Evolutionary conservation across 805 yeast genomes (phyloP), one percentile per base, ranked within the genome.

Genomic region (Hanseniaspora hatyaiensis): DNA sequence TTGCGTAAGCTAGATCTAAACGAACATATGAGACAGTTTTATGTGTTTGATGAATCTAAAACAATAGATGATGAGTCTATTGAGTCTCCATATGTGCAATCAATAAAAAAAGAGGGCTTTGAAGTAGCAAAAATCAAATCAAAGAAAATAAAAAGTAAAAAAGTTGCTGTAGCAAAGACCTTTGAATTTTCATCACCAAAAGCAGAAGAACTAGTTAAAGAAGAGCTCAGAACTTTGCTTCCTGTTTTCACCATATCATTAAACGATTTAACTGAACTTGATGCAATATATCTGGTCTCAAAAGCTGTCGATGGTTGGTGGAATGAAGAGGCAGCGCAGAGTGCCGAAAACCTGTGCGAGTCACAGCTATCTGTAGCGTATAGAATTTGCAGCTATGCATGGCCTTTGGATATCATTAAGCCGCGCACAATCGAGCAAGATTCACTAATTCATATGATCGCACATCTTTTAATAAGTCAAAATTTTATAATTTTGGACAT

Each of bases 231-330:
- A 9, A 33, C 50, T 9, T 54, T 64, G 5, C 55, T 54, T 8
- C 40, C 47, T 1, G 51, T 37, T 9, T 52, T 56, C 37, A 52
- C 34, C 13, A 23, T 80, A 2, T 88, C 82, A 61, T 66, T 81
- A 6, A 88, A 81, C 58, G 69, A 71, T 0, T 68, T 71, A 49
- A 59, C 61, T 5, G 75, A 74, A 9, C 53, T 63, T 0, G 70
- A 68, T 28, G 85, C 87, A 0, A 52, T 70, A 6, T 47, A 49
- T 1, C 57, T 71, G 1, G 61, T 71, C 1, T 48, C 56, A 3
- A 42, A 36, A 11, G 72, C 70, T 0, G 57, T 78, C 2, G 36
- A 56, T 0, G 61, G 58, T 3, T 82, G 92, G 92, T 82, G 89
- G 89, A 51, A 57, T 1, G 66, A 65, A 24, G 89, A 82, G 24